Percentiles rank a stretch among this genome's conserved stretches.
phyloP scores from a whole-genome alignment of 306 rosid genomes.

The Hippophae tibetana region DNA sequence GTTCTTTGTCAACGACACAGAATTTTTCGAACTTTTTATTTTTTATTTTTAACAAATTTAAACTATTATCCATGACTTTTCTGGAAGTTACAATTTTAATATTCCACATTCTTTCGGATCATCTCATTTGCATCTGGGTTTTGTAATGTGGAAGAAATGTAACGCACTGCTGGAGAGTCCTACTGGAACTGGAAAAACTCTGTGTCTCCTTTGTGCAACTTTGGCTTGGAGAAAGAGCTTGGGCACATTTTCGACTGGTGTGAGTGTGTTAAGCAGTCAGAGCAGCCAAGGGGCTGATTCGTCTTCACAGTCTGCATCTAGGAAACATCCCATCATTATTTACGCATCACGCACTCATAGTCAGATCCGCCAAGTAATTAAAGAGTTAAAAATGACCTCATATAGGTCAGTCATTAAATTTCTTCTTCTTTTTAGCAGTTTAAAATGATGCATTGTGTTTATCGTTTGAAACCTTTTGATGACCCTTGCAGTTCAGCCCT shows the following conservation, averaged over 20 bases:
- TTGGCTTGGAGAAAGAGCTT: constrained; percentile 89
- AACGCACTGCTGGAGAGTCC: constrained; percentile 98
- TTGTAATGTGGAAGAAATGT: constrained; percentile 41
- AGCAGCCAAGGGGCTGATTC: constrained; percentile 30
- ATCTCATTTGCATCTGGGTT: constrained; percentile 1
- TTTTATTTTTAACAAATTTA: no score
- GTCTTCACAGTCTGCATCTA: constrained; percentile 28
- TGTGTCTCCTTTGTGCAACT: constrained; percentile 92
- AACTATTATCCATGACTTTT: no score
- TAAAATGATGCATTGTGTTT: neutral
- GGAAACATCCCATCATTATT: constrained; percentile 50
- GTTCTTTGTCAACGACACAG: no score
- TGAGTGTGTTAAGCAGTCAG: constrained; percentile 25
- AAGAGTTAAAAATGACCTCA: constrained; percentile 70
- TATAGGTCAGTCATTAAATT: constrained; percentile 49
- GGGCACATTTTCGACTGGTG: constrained; percentile 67
- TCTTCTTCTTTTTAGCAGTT: neutral
- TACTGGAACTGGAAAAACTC: constrained; percentile 91
- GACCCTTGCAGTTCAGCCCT: neutral
- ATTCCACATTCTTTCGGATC: neutral
- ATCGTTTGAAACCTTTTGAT: constrained; percentile 1
- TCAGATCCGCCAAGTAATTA: constrained; percentile 92
- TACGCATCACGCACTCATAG: constrained; percentile 96
- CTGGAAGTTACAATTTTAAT: no score
- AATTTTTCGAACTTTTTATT: no score